phyloP scores from a whole-genome alignment of 306 rosid genomes.

The Arachis hypogaea region DNA sequence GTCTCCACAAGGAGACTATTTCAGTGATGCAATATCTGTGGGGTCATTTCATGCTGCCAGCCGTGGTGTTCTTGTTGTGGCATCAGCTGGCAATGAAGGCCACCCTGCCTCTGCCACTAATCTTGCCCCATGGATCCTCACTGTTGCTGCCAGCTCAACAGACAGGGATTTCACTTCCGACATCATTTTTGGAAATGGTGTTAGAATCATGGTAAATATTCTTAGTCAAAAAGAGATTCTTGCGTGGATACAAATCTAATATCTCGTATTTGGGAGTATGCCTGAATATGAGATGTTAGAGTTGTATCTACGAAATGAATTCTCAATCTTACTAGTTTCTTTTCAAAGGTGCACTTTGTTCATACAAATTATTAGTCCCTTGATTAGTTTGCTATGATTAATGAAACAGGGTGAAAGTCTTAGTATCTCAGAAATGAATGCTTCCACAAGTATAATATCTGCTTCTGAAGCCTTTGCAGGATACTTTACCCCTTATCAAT shows the following conservation, averaged over 20 bases:
- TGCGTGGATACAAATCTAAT: not conserved
- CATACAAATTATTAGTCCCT: constrained; percentile 14
- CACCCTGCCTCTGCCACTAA: constrained; percentile 68
- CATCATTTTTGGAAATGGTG: constrained; percentile 58
- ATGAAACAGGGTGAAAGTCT: constrained; percentile 77
- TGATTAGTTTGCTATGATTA: constrained; percentile 30
- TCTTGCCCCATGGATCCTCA: constrained; percentile 82
- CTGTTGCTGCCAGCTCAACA: constrained; percentile 89
- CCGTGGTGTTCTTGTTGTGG: constrained; percentile 74
- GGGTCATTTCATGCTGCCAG: constrained; percentile 82
- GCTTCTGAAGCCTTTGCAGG: constrained; percentile 75
- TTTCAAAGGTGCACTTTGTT: constrained; percentile 1
- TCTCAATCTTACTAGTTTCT: not conserved
- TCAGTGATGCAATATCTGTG: constrained; percentile 80
- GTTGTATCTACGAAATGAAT: not conserved
- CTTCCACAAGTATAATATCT: constrained; percentile 63
- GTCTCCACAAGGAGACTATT: constrained; percentile 82
- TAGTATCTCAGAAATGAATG: constrained; percentile 64
- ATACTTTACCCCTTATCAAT: constrained; percentile 87
- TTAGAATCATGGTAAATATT: constrained; percentile 55
- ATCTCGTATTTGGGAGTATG: not conserved
- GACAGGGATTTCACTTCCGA: constrained; percentile 86
- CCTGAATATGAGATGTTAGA: not conserved
- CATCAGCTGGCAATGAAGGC: constrained; percentile 84
- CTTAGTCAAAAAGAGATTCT: not conserved